Conservation (phyloP, 495 filamentous ascomycete genomes). For the Penicillium goetzii region DNA sequence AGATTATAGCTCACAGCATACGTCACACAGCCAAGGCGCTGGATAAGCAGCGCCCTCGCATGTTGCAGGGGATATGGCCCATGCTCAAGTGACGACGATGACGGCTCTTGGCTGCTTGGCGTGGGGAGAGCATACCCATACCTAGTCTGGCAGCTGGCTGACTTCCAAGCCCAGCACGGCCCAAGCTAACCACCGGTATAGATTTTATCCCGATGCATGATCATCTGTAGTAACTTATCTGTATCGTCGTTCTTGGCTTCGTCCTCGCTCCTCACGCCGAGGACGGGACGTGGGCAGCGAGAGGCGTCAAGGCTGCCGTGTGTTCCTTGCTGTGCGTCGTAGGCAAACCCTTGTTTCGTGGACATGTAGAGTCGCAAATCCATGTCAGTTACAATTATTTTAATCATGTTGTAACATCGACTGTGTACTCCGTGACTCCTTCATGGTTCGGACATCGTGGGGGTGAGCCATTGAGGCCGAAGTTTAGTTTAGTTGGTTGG, state of each 20-base stretch:
- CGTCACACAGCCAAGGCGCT: slow-evolving; percentile 11
- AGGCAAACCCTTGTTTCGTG: slow-evolving; percentile 5
- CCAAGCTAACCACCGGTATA: slow-evolving; percentile 7
- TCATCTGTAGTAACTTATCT: background rate
- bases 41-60: slow-evolving; percentile 20
- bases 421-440: background rate
- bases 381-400: background rate
- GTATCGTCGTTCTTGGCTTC: background rate
- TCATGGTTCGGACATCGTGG: background rate
- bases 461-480: background rate
- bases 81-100: slow-evolving; percentile 19
- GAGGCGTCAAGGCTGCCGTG: slow-evolving; percentile 19
- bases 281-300: background rate
- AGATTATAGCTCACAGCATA: background rate
- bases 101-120: slow-evolving; percentile 29
- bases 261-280: background rate
- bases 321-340: slow-evolving; percentile 10
- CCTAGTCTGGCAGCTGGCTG: slow-evolving; percentile 17
- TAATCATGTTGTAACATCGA: background rate
- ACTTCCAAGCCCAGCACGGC: no score
- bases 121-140: slow-evolving; percentile 10
- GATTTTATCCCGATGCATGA: slow-evolving; percentile 10
- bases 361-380: background rate
- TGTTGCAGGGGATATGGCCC: slow-evolving; percentile 17
- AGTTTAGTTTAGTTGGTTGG: background rate